Base-by-base conservation (phyloP, 2,329 filamentous ascomycete genomes). In the Apiospora koreana region DNA sequence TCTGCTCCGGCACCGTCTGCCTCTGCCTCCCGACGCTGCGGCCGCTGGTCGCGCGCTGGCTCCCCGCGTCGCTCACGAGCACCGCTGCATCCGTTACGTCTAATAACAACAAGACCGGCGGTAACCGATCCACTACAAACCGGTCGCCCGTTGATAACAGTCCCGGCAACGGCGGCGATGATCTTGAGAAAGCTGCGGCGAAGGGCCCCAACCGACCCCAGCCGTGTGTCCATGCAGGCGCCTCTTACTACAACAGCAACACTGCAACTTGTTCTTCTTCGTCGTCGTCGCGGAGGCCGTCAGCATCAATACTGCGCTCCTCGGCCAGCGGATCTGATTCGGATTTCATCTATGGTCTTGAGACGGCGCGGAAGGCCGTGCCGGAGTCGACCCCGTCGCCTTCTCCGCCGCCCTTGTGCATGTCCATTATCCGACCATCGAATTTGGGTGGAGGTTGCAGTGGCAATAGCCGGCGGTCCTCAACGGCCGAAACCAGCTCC, bases 11-110 rank as follows among this genome's bases (percentile, higher is more conserved):
- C 31, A 69, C 50, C 25, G 46, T 65, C 31, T 48, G 58, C 25
- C 58, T 46, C n/a, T 62, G 58, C 6, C 43, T 69, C 41, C 58
- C 68, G 4, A 69, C 68, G 7, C 46, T 69, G 10, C 68, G 68
- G 21, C 42, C 46, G 58, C 62, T 65, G 42, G 23, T 50, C 43
- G 48, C 58, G 28, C 68, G 68, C 43, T 43, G 35, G 58, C 31
- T 69, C 1, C 68, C 68, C 7, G 45, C 43, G 0, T 69, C 65
- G 21, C 58, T 62, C 43, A 69, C 41, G 6, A 58, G 50, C 50
- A 58, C 50, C 16, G 50, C 28, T 18, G 50, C 28, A 2, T 58
- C 50, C 35, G 6, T 21, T 50, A 28, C 28, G 10, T 42, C n/a
- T n/a, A 43, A 54, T 23, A 14, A 21, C 21, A 68, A 46, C 23